Evolutionary conservation across 768 basidiomycete genomes (phyloP).

Genomic region (Xerocomus spinulosus): DNA sequence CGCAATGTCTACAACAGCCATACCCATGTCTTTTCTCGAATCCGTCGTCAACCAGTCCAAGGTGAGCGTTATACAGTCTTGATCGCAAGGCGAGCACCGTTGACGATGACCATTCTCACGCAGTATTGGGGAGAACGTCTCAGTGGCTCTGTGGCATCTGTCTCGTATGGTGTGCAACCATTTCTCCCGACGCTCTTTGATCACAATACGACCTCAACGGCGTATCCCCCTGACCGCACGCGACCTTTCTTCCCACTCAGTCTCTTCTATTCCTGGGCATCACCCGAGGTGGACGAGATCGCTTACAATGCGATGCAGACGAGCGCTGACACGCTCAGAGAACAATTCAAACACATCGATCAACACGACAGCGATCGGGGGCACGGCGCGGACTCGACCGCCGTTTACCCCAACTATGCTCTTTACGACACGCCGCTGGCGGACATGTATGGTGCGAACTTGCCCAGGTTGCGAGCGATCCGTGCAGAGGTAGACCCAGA

Average conservation of each 20-base stretch:
- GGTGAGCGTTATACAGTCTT: slow-evolving; percentile 3
- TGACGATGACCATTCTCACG: background rate
- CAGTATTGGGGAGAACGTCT: slow-evolving; percentile 12
- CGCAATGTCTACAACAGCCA: slow-evolving; percentile 4
- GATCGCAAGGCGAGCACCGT: background rate
- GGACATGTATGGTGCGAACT: slow-evolving; percentile 44
- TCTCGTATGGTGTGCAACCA: slow-evolving; percentile 39
- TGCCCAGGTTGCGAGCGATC: slow-evolving; percentile 33
- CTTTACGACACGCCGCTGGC: slow-evolving; percentile 45
- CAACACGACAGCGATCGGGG: slow-evolving; percentile 32
- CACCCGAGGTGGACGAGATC: background rate
- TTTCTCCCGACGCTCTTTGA: slow-evolving; percentile 43
- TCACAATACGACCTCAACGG: slow-evolving; percentile 35
- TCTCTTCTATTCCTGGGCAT: slow-evolving; percentile 33
- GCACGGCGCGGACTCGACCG: background rate
- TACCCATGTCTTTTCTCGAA: slow-evolving; percentile 13
- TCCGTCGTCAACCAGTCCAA: slow-evolving; percentile 13
- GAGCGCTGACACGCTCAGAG: slow-evolving; percentile 36
- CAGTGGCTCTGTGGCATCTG: background rate
- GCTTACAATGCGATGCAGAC: slow-evolving; percentile 35
- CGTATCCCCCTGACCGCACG: slow-evolving; percentile 43
- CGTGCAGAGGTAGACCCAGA: slow-evolving; percentile 47
- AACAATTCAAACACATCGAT: slow-evolving; percentile 27
- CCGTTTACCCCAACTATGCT: slow-evolving; percentile 57
- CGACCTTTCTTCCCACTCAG: slow-evolving; percentile 41